Evolutionary conservation across 1,284 basidiomycete species (phyloP).

Genomic region (Ustilago vetiveriae): DNA sequence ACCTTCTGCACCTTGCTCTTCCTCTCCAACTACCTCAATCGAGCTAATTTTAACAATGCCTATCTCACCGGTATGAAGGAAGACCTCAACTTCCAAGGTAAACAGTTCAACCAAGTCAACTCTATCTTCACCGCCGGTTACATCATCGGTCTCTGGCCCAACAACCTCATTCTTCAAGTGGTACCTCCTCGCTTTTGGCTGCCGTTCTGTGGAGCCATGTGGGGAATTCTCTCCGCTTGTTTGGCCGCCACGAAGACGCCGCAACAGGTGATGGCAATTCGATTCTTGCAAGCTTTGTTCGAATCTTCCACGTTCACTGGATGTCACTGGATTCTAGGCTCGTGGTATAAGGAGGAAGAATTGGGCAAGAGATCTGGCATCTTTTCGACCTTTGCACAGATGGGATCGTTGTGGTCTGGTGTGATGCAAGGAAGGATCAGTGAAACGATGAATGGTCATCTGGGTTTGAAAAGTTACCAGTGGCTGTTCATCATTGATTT

Average conservation of each 20-base stretch:
- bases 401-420: slow-evolving; percentile 74
- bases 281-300: slow-evolving; percentile 78
- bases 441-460: slow-evolving; percentile 72
- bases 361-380: slow-evolving; percentile 78
- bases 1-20: slow-evolving; percentile 44
- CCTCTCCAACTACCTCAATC: slow-evolving; percentile 51
- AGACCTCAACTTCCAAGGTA: slow-evolving; percentile 77
- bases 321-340: slow-evolving; percentile 76
- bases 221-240: slow-evolving; percentile 52
- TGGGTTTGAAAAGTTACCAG: slow-evolving; percentile 75
- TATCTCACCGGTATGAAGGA: slow-evolving; percentile 85
- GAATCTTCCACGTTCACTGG: slow-evolving; percentile 72
- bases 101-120: slow-evolving; percentile 74
- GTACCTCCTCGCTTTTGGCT: slow-evolving; percentile 56
- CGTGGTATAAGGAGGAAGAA: slow-evolving; percentile 78
- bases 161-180: slow-evolving; percentile 63
- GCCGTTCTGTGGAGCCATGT: slow-evolving; percentile 52
- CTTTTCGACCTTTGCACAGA: slow-evolving; percentile 76
- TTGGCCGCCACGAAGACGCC: slow-evolving; percentile 38
- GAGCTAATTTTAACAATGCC: slow-evolving; percentile 49
- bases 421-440: slow-evolving; percentile 77
- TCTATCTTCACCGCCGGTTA: slow-evolving; percentile 67
- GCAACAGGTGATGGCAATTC: slow-evolving; percentile 75
- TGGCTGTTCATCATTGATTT: slow-evolving; percentile 81
- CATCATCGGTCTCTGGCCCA: slow-evolving; percentile 55